Evolutionary conservation across 192 early-diverging fungal genomes (phyloP), one percentile per base, ranked within the genome.

Genomic region (Backusella australiensis): DNA sequence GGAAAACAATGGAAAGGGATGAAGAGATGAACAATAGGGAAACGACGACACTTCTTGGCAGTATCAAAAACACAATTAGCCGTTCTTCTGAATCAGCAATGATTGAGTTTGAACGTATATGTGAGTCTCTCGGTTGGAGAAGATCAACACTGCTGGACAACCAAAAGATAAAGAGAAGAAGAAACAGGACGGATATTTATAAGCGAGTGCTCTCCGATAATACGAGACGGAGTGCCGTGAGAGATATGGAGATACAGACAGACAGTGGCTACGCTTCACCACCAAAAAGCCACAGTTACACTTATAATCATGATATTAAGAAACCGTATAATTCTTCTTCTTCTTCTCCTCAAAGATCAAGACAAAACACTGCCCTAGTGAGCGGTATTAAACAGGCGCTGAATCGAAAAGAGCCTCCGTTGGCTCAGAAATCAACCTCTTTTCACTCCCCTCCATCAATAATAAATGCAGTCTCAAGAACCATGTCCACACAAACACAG

Each of bases 121-220:
- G 56, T 63, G 56, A 63, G 9, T 26, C 56, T 21, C 21, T 63
- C 26, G 56, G 56, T 4, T 63, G 56, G 56, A 63, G 56, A 63
- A 63, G 21, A 63, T 63, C 56, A 12, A 4, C 56, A 5, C 19
- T 63, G 26, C 11, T 63, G 23, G 56, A 63, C 11, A 63, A 3
- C 4, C 56, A 63, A 63, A 63, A 63, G 11, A 63, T 63, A 63
- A 63, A 63, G n/a, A 63, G 56, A 63, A 63, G 56, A 63, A 29
- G 56, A 14, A 63, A 63, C 23, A 63, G 12, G 3, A 29, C 56
- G 56, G 56, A 63, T 63, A 63, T 63, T 63, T 63, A 63, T 29
- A 63, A 63, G 12, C 9, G 56, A 63, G 56, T 63, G 23, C 56
- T 63, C 9, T 63, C 56, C 26, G 56, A 63, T 29, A 63, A 63